Base-by-base conservation (phyloP, 768 basidiomycete species). In the Russula vinacea region DNA sequence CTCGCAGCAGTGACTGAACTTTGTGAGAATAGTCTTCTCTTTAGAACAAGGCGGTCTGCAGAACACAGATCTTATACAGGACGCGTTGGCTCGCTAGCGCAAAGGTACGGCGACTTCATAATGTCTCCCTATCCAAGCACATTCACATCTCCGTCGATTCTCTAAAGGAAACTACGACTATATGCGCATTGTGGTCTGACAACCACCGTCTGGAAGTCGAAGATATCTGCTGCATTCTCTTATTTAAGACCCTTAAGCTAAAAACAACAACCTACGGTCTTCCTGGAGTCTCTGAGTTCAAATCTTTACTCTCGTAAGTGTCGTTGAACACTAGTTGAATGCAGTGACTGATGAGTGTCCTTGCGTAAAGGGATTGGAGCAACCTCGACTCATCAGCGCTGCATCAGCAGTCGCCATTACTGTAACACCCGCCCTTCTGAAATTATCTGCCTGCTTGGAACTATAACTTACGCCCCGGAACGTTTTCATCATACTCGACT, bases 341-440 rank as follows among this genome's bases (percentile, higher is more conserved):
- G 19, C 29, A 40, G 32, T 62, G 32, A 17, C 35, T 10, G 29
- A 52, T 47, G 22, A 39, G 37, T 17, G 8, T 51, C 19, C 32
- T 14, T 32, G 2, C n/a, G 9, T 58, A 14, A 69, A 79, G 73
- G 58, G 67, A 63, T 22, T 69, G 71, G 72, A 24, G 61, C 39
- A 13, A 62, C 60, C 2, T 69, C 58, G 51, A 69, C 22, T 35
- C 73, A 64, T 70, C 77, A 56, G 62, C 78, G 49, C 80, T 80
- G 33, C 73, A 64, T 70, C 77, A 56, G 62, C 78, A 50, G 80
- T 80, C 58, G 76, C 75, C 40, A 77, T 88, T 57, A 83, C 89
- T n/a, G n/a, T n/a, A n/a, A n/a, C 65, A 89, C 88, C 0, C 84
- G 86, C 24, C 86, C 88, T 40, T 88, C 88, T 0, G 88, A 89